A percentile compares a stretch with the other conserved stretches of the same genome.
These are phyloP conservation scores for Rhodotorula taiwanensis DNA, from an alignment of 768 basidiomycete species.

Conservation along the genomic window DNA sequence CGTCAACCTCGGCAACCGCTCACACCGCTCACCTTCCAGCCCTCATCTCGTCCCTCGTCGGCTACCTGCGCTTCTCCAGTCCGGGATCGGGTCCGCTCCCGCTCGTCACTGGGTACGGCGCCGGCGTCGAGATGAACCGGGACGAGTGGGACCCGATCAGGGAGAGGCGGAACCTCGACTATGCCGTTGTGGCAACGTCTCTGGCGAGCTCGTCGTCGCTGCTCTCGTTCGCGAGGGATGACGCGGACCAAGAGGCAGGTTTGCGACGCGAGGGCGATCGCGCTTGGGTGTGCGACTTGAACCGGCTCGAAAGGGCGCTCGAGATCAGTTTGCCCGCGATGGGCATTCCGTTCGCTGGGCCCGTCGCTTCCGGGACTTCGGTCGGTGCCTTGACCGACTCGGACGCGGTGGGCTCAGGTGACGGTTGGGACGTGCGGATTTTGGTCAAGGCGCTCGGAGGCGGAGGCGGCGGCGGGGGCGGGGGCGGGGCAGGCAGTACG, in stretches of 20 bases:
- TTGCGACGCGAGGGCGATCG: constrained; percentile 47
- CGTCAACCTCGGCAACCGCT: not conserved
- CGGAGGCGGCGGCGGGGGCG: not conserved
- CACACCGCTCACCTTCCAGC: not conserved
- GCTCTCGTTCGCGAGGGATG: not conserved
- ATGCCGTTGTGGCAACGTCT: constrained; percentile 13
- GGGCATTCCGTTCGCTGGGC: constrained; percentile 84
- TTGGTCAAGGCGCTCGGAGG: constrained; percentile 13
- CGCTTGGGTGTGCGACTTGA: constrained; percentile 44
- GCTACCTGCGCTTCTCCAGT: not conserved
- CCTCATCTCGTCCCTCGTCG: constrained; percentile 25
- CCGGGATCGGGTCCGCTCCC: constrained; percentile 4
- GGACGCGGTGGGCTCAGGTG: not conserved
- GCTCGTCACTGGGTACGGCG: constrained; percentile 6
- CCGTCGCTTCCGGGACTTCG: constrained; percentile 65
- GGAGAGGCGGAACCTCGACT: constrained; percentile 19
- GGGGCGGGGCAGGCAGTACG: constrained; percentile 44
- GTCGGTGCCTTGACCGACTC: constrained; percentile 51
- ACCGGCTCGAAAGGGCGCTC: constrained; percentile 55
- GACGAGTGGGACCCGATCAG: constrained; percentile 1
- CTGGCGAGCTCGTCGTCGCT: not conserved
- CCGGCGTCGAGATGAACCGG: constrained; percentile 11
- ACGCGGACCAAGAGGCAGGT: not conserved
- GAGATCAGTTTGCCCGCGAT: constrained; percentile 59
- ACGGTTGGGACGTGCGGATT: constrained; percentile 31